Percentiles rank a stretch among this genome's conserved stretches.
Evolutionary conservation across 192 early-diverging fungal species (phyloP).

Genomic region (Mortierella hygrophila): DNA sequence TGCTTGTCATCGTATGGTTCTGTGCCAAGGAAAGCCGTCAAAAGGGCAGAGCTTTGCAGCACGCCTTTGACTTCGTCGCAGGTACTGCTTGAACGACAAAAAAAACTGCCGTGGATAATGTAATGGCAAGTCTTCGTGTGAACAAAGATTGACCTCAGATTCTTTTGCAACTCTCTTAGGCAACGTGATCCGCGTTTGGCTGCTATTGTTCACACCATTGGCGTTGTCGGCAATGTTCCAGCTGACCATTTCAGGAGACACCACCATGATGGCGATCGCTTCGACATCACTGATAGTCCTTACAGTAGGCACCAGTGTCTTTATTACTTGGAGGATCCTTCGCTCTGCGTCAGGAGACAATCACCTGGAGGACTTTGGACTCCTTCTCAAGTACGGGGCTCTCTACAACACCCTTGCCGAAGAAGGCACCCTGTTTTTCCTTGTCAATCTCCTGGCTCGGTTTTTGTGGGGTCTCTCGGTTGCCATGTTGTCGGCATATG

Average conservation of each 20-base stretch:
- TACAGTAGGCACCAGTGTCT: conserved; percentile 40
- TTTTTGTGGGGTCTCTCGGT: conserved; percentile 54
- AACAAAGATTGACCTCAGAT: neutral
- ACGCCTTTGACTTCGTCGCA: conserved; percentile 46
- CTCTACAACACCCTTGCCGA: conserved; percentile 63
- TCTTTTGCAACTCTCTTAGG: conserved; percentile 28
- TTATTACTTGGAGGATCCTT: conserved; percentile 55
- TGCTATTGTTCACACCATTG: conserved; percentile 58
- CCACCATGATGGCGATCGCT: conserved; percentile 41
- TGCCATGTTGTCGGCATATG: conserved; percentile 57
- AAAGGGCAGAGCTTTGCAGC: conserved; percentile 46
- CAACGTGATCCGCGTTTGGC: conserved; percentile 53
- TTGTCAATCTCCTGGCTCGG: conserved; percentile 44
- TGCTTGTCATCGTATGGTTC: conserved; percentile 24
- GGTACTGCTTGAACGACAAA: neutral
- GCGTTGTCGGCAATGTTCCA: conserved; percentile 61
- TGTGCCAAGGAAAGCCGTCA: conserved; percentile 33
- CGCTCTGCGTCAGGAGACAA: conserved; percentile 41
- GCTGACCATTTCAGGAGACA: conserved; percentile 54
- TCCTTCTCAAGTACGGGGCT: conserved; percentile 59
- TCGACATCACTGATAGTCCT: conserved; percentile 52
- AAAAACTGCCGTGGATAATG: neutral
- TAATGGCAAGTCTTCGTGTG: neutral
- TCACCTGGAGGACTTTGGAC: conserved; percentile 54
- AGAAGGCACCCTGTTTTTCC: conserved; percentile 55